Evolutionary conservation across 768 basidiomycete genomes (phyloP).

Genomic region (Tricholoma saponaceum): DNA sequence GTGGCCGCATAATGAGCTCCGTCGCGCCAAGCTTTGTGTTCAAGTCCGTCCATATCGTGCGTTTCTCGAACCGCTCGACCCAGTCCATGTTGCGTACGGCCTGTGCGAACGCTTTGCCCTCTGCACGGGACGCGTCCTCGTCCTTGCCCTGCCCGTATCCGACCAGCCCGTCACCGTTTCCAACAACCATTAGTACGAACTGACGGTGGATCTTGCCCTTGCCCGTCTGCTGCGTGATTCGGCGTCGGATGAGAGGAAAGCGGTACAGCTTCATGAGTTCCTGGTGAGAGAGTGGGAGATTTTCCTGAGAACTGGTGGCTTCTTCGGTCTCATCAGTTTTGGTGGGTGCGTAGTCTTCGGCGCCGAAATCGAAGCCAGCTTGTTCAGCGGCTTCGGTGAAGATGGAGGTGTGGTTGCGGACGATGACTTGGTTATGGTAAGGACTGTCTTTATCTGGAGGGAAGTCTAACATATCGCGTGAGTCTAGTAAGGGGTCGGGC

Average conservation of each 20-base stretch:
- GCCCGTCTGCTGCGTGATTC: constrained; percentile 85
- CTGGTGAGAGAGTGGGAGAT: constrained; percentile 18
- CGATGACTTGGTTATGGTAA: constrained; percentile 56
- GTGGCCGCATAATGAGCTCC: constrained; percentile 72
- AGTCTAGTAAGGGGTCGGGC: constrained; percentile 58
- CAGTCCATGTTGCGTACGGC: constrained; percentile 89
- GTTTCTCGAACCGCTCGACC: constrained; percentile 89
- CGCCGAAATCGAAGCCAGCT: constrained; percentile 27
- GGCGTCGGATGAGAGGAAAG: constrained; percentile 43
- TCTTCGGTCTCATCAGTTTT: constrained; percentile 28
- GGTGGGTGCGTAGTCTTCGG: constrained; percentile 22
- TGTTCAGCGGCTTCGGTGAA: constrained; percentile 40
- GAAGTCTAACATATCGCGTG: constrained; percentile 49
- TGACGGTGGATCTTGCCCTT: constrained; percentile 82
- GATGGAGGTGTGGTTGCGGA: constrained; percentile 71
- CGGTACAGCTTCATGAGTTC: constrained; percentile 28
- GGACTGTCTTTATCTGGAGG: constrained; percentile 49
- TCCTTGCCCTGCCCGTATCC: constrained; percentile 84
- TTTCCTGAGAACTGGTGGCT: constrained; percentile 20
- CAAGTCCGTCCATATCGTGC: constrained; percentile 95
- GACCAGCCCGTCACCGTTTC: constrained; percentile 80
- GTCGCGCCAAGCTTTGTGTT: constrained; percentile 82
- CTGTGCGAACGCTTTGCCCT: constrained; percentile 53
- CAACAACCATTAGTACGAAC: constrained; percentile 66
- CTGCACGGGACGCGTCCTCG: constrained; percentile 47